These are phyloP conservation scores for Tubosaeta sp. DNA, from an alignment of 768 basidiomycete genomes.

Conservation along the genomic window DNA sequence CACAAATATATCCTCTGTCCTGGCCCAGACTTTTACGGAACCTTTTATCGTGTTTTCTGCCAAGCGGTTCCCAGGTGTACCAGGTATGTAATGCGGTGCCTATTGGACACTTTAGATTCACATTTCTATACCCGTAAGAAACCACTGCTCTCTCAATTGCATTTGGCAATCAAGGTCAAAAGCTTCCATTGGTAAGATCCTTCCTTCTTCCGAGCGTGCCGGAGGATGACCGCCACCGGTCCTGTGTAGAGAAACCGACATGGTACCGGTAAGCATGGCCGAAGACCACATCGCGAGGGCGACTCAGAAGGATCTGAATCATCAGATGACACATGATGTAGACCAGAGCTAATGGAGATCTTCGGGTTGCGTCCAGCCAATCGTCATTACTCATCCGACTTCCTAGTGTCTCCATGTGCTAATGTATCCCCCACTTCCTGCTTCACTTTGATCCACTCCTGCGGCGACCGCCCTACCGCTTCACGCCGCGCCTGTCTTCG, in stretches of 20 bases:
- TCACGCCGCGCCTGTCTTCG: constrained; percentile 26
- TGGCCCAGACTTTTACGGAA: constrained; percentile 81
- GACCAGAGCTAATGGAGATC: constrained; percentile 9
- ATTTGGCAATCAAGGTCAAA: constrained; percentile 87
- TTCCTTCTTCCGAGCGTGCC: constrained; percentile 20
- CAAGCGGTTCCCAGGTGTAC: constrained; percentile 93
- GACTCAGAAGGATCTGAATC: constrained; percentile 64
- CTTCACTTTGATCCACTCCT: constrained; percentile 18
- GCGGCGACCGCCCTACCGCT: constrained; percentile 12
- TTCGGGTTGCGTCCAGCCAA: constrained; percentile 8
- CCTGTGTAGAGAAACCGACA: constrained; percentile 71
- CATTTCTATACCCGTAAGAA: constrained; percentile 41
- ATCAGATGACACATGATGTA: constrained; percentile 49
- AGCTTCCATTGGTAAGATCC: constrained; percentile 71
- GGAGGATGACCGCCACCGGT: constrained; percentile 19
- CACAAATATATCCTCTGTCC: constrained; percentile 65
- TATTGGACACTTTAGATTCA: constrained; percentile 14
- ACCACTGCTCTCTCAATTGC: constrained; percentile 89
- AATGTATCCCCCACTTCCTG: constrained; percentile 21
- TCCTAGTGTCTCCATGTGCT: constrained; percentile 20
- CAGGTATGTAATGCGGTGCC: constrained; percentile 49
- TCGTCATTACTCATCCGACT: constrained; percentile 22
- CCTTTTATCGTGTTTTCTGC: constrained; percentile 87
- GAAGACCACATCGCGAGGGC: constrained; percentile 53
- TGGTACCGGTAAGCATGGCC: constrained; percentile 58